A percentile compares a stretch with the other conserved stretches of the same genome.
Conservation (phyloP, 345 rosid species). For the Salix purpurea region DNA sequence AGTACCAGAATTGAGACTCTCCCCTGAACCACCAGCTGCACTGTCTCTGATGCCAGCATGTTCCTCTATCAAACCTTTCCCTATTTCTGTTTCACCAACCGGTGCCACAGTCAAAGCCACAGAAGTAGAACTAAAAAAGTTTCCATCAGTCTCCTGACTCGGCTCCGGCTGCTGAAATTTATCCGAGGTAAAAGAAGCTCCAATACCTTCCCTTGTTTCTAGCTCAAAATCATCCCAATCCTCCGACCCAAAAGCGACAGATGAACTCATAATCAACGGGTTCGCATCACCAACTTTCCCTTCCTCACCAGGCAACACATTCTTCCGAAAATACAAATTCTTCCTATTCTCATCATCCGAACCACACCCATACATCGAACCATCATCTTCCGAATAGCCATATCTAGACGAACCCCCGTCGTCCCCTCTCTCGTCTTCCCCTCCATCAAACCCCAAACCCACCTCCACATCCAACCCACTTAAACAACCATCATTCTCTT, state of each 20-base stretch:
- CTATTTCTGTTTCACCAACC: slow-evolving; percentile 27
- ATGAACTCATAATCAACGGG: slow-evolving; percentile 63
- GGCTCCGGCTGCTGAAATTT: slow-evolving; percentile 26
- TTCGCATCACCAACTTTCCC: slow-evolving; percentile 34
- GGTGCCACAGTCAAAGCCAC: slow-evolving; percentile 12
- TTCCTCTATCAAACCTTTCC: slow-evolving; percentile 21
- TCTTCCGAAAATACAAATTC: slow-evolving; percentile 27
- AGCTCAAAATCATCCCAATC: slow-evolving; percentile 92
- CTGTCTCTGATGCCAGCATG: slow-evolving; percentile 15
- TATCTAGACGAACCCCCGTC: slow-evolving; percentile 35
- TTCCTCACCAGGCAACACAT: slow-evolving; percentile 15
- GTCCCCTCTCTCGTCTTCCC: slow-evolving; percentile 29
- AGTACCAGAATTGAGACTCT: slow-evolving; percentile 15
- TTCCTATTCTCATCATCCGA: slow-evolving; percentile 43
- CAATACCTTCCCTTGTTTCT: slow-evolving; percentile 41
- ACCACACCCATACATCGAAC: slow-evolving; percentile 47
- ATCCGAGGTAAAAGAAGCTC: slow-evolving; percentile 32
- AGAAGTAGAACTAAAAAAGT: slow-evolving; percentile 13
- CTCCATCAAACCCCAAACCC: slow-evolving; percentile 11
- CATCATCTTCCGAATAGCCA: slow-evolving; percentile 59
- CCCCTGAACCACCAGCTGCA: slow-evolving; percentile 30
- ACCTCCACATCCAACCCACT: slow-evolving; percentile 24
- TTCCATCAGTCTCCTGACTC: slow-evolving; percentile 27
- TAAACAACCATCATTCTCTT: slow-evolving; percentile 13
- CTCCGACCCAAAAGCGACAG: slow-evolving; percentile 78